These are phyloP conservation scores for Cryphonectria nitschkei DNA, from an alignment of 2,329 filamentous ascomycete species.

Conservation along the genomic window DNA sequence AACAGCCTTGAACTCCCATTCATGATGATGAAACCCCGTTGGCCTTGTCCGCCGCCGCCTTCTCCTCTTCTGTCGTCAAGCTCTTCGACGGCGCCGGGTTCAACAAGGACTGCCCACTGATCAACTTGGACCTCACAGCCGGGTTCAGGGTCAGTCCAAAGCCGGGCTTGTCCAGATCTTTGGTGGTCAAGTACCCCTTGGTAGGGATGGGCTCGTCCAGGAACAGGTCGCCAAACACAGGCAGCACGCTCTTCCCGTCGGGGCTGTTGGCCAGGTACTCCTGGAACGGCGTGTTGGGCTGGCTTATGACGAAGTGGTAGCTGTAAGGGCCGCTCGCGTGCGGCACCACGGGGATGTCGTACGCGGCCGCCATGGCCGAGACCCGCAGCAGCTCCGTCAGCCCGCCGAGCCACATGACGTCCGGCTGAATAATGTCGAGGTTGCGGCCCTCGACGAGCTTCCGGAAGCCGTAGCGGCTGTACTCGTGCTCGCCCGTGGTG, in stretches of 20 bases:
- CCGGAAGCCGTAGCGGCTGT: slow-evolving; percentile 91
- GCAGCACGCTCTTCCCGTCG: slow-evolving; percentile 85
- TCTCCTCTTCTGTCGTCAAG: slow-evolving; percentile 29
- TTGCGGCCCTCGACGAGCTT: slow-evolving; percentile 91
- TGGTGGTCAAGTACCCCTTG: slow-evolving; percentile 79
- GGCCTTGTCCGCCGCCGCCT: slow-evolving; percentile 32
- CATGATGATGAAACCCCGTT: slow-evolving; percentile 5
- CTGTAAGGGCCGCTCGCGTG: slow-evolving; percentile 93
- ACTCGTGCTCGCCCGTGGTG: slow-evolving; percentile 95
- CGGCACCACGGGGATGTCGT: slow-evolving; percentile 94
- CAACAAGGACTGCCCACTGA: slow-evolving; percentile 74
- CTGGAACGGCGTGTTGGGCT: slow-evolving; percentile 92
- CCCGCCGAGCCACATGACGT: slow-evolving; percentile 97
- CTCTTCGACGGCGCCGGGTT: slow-evolving; percentile 62
- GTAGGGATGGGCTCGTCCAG: slow-evolving; percentile 86
- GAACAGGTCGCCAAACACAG: slow-evolving; percentile 91
- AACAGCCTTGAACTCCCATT: neutral
- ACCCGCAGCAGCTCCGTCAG: slow-evolving; percentile 91
- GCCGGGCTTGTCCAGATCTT: slow-evolving; percentile 83
- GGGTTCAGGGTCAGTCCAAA: slow-evolving; percentile 90
- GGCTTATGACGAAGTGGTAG: slow-evolving; percentile 94
- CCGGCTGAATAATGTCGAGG: slow-evolving; percentile 91
- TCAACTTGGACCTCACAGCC: slow-evolving; percentile 68
- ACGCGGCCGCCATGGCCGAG: slow-evolving; percentile 84
- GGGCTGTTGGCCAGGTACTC: slow-evolving; percentile 94